A percentile compares a stretch with the other conserved stretches of the same genome.
Conservation (phyloP, 805 yeast species). For the Metschnikowia aberdeeniae region DNA sequence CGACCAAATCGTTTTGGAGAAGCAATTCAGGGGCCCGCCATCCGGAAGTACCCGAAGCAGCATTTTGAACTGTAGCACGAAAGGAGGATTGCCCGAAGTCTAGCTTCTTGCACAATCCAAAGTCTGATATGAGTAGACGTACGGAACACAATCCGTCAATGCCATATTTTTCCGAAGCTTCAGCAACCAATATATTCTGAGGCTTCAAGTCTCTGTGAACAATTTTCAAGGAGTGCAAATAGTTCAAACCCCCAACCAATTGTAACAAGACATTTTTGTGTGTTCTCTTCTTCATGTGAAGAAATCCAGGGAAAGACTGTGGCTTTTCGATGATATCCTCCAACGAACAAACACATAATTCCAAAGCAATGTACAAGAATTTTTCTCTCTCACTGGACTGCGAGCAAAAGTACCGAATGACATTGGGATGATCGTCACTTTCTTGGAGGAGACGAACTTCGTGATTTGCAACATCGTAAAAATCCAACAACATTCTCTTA, state of each 20-base stretch:
- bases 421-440: conserved; percentile 96
- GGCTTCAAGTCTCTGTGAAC: conserved; percentile 96
- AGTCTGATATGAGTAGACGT: conserved; percentile 84
- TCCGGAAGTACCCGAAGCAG: conserved; percentile 91
- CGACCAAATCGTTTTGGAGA: conserved; percentile 33
- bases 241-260: conserved; percentile 78
- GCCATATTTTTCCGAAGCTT: conserved; percentile 31
- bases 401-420: conserved; percentile 89
- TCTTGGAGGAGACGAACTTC: conserved; percentile 86
- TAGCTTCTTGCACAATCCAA: conserved; percentile 89
- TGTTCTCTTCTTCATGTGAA: conserved; percentile 34
- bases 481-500: conserved; percentile 87
- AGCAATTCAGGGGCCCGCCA: conserved; percentile 97
- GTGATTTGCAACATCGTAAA: conserved; percentile 89
- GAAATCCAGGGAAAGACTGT: conserved; percentile 24
- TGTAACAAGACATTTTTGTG: conserved; percentile 56
- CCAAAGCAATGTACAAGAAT: conserved; percentile 89
- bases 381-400: conserved; percentile 69
- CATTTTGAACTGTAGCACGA: conserved; percentile 85
- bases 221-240: conserved; percentile 82
- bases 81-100: conserved; percentile 93
- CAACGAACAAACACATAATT: conserved; percentile 81
- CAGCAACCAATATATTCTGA: conserved; percentile 83
- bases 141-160: conserved; percentile 22
- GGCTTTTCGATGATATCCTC: conserved; percentile 70